Percentiles rank a stretch among this genome's conserved stretches.
Evolutionary conservation across 2,329 filamentous ascomycete species (phyloP).

Genomic region (Nemania sp.): DNA sequence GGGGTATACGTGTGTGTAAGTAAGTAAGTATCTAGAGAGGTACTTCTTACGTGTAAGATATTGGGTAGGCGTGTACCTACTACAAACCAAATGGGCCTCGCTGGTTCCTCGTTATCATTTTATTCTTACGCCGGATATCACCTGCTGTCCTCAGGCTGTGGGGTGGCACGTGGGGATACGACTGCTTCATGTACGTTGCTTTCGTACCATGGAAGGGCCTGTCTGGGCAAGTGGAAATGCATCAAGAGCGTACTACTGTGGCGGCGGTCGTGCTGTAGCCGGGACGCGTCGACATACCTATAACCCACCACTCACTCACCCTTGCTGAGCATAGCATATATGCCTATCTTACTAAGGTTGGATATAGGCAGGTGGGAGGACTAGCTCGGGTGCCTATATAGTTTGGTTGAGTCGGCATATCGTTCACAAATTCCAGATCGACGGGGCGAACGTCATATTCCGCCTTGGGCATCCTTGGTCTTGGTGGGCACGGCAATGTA

Average conservation of each 20-base stretch:
- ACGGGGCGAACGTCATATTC: constrained; percentile 31
- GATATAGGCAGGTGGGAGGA: background rate
- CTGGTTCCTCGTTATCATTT: background rate
- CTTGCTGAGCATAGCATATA: constrained; percentile 5
- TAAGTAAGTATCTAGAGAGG: background rate
- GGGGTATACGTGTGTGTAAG: constrained; percentile 3
- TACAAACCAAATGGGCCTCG: background rate
- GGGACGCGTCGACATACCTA: background rate
- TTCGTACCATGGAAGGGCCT: constrained; percentile 12
- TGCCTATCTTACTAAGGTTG: constrained; percentile 11
- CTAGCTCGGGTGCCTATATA: background rate
- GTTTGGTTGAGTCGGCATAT: background rate
- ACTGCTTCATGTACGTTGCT: constrained; percentile 18
- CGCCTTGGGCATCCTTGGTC: constrained; percentile 20
- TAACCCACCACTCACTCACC: background rate
- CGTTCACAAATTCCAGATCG: constrained; percentile 15
- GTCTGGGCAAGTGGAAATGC: background rate
- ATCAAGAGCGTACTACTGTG: background rate
- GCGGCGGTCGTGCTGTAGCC: constrained; percentile 5
- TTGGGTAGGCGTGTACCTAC: constrained; percentile 20
- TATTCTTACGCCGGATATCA: constrained; percentile 15
- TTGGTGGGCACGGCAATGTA: constrained; percentile 12
- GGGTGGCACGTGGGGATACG: constrained; percentile 36
- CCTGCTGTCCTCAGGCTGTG: constrained; percentile 22
- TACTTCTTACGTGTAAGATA: background rate